phyloP scores from a whole-genome alignment of 106 monocot species.

The Platanthera guangdongensis region DNA sequence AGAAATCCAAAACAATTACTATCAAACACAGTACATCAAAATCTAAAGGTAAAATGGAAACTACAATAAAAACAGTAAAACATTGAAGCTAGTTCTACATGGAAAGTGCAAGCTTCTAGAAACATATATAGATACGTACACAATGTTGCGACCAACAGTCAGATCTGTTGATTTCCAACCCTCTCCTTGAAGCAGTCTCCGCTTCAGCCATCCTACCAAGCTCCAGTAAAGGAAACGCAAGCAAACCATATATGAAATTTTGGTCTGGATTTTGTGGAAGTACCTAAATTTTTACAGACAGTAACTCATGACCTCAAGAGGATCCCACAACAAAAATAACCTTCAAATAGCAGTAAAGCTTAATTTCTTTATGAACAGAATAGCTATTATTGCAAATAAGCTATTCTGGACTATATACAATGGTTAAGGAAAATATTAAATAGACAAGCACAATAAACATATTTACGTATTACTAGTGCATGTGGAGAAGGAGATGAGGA shows the following conservation, averaged over 20 bases:
- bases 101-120: not conserved
- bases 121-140: conserved; percentile 18
- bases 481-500: not conserved
- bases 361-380: not conserved
- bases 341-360: not conserved
- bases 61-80: not conserved
- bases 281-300: conserved; percentile 29
- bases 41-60: not conserved
- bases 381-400: not conserved
- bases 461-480: not conserved
- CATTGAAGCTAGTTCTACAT: not conserved
- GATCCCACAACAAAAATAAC: not conserved
- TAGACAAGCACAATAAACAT: not conserved
- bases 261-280: conserved; percentile 46
- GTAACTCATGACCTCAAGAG: not conserved
- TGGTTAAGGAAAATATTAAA: not conserved
- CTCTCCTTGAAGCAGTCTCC: conserved; percentile 61
- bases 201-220: conserved; percentile 82
- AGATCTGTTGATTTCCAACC: conserved; percentile 41
- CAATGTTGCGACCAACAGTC: conserved; percentile 81
- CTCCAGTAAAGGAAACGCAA: conserved; percentile 74
- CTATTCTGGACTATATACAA: too few species aligned
- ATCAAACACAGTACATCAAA: not conserved
- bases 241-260: conserved; percentile 74
- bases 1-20: not conserved